phyloP scores from a whole-genome alignment of 306 rosid genomes.

The Geum urbanum region DNA sequence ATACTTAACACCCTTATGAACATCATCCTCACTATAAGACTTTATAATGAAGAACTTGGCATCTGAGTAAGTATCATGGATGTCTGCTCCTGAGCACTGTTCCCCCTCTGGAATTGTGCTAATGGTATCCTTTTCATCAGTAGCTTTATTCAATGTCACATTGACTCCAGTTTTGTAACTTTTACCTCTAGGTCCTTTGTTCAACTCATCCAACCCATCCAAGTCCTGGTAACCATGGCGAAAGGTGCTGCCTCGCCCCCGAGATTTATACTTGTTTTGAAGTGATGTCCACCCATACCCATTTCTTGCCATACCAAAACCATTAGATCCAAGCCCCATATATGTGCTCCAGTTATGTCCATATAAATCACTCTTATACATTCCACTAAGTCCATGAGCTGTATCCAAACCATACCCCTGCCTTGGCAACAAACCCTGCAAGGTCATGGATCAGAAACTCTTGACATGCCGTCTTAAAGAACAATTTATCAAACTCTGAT shows the following conservation, averaged over 20 bases:
- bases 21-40: conserved; percentile 96
- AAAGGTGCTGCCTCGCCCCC: conserved; percentile 64
- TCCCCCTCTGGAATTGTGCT: conserved; percentile 47
- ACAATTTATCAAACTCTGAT: conserved; percentile 4
- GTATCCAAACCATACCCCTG: conserved; percentile 69
- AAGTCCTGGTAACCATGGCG: conserved; percentile 74
- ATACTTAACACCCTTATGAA: conserved; percentile 93
- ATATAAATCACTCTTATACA: conserved; percentile 63
- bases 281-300: conserved; percentile 69
- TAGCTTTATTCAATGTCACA: conserved; percentile 26
- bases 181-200: conserved; percentile 90
- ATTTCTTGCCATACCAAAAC: conserved; percentile 61
- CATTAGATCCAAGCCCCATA: conserved; percentile 72
- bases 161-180: conserved; percentile 62
- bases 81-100: conserved; percentile 54
- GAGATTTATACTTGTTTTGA: conserved; percentile 65
- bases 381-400: conserved; percentile 52
- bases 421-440: conserved; percentile 75
- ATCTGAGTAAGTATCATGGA: conserved; percentile 55
- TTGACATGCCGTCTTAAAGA: conserved; percentile 1
- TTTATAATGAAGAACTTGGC: conserved; percentile 80
- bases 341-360: conserved; percentile 66
- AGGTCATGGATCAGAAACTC: neutral
- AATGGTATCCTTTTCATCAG: conserved; percentile 50
- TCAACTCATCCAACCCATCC: conserved; percentile 88